phyloP scores from a whole-genome alignment of 2,329 filamentous ascomycete species.

The Colletotrichum spaethianum region DNA sequence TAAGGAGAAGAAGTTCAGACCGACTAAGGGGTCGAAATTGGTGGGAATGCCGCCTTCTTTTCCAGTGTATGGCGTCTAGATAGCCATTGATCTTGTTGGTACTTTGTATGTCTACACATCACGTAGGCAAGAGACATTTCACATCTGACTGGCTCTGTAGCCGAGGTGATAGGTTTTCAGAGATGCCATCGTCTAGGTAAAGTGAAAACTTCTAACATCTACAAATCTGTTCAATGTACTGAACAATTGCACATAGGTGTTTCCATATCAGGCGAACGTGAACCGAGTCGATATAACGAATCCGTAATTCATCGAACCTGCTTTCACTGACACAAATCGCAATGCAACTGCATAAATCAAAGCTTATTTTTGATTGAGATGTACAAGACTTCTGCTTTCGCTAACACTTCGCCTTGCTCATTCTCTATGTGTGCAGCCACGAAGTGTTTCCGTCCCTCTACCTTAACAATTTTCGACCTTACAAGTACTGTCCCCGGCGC shows the following conservation, averaged over 20 bases:
- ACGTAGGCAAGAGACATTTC: not conserved
- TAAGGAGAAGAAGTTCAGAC: conserved; percentile 62
- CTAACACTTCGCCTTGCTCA: conserved; percentile 50
- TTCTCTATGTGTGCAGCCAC: conserved; percentile 51
- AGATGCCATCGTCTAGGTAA: no score
- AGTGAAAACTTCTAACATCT: no score
- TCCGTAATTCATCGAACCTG: not conserved
- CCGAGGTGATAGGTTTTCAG: not conserved
- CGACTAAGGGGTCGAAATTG: conserved; percentile 37
- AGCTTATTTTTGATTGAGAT: conserved; percentile 35
- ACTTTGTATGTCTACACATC: no score
- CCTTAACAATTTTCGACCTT: conserved; percentile 49
- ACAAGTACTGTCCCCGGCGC: conserved; percentile 50
- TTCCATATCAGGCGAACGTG: no score
- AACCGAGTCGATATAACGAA: not conserved
- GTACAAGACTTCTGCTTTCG: conserved; percentile 44
- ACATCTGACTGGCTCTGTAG: not conserved
- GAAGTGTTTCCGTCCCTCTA: conserved; percentile 53
- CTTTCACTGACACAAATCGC: fast-evolving
- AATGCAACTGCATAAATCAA: not conserved
- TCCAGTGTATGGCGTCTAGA: not conserved
- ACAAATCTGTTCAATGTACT: not conserved
- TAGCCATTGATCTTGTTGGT: no score
- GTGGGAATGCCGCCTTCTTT: not conserved
- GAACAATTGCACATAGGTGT: not conserved